A percentile compares a stretch with the other conserved stretches of the same genome.
Conservation (phyloP, 371 early-diverging fungal genomes). For the Saksenaea vasiformis region DNA sequence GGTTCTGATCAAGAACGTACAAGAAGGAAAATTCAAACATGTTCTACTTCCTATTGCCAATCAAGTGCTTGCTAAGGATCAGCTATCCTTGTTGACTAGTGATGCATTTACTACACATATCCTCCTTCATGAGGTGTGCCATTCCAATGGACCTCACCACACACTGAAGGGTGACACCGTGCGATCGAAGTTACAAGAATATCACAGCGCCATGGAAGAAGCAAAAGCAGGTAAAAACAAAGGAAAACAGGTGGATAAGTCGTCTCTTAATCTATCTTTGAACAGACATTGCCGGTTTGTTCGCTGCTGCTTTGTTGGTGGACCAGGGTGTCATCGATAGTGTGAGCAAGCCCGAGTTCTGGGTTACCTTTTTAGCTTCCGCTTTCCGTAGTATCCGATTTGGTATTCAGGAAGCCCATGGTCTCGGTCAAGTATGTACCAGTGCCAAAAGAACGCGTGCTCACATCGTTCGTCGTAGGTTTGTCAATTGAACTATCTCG, state of each 20-base stretch:
- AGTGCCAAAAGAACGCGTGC: neutral
- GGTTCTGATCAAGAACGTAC: conserved; percentile 83
- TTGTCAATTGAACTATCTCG: conserved; percentile 69
- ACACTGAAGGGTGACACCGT: conserved; percentile 65
- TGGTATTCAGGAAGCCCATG: conserved; percentile 80
- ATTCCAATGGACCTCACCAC: conserved; percentile 78
- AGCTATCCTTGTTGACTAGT: conserved; percentile 59
- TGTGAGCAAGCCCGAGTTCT: conserved; percentile 66
- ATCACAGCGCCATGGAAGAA: conserved; percentile 79
- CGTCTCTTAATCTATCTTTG: neutral
- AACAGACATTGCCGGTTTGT: conserved; percentile 76
- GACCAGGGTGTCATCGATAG: conserved; percentile 63
- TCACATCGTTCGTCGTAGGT: conserved; percentile 12
- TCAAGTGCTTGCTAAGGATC: conserved; percentile 57
- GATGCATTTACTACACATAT: conserved; percentile 83
- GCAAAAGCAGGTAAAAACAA: conserved; percentile 71
- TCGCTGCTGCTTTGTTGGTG: conserved; percentile 71
- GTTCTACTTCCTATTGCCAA: conserved; percentile 71
- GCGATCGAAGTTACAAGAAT: conserved; percentile 70
- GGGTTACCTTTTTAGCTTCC: conserved; percentile 78
- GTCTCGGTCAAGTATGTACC: conserved; percentile 68
- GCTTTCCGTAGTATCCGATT: conserved; percentile 83
- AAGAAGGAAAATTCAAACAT: conserved; percentile 72
- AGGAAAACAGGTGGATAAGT: conserved; percentile 56
- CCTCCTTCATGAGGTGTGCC: conserved; percentile 78